Evolutionary conservation across 2,329 filamentous ascomycete species (phyloP).

Genomic region (Fusarium austroafricanum): DNA sequence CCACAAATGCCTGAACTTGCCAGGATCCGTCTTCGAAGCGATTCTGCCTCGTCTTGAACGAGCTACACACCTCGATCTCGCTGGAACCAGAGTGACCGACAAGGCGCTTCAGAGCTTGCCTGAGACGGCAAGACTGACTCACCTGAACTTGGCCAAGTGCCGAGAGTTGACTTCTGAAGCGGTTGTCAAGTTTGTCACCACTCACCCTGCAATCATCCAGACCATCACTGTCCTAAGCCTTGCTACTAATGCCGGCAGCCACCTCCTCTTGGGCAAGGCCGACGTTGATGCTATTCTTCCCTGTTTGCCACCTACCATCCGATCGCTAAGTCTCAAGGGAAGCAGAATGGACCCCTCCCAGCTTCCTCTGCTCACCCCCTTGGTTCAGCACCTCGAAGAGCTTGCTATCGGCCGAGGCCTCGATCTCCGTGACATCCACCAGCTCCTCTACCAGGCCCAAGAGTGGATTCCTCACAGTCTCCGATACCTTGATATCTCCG

Average conservation of each 20-base stretch:
- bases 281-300: slow-evolving; percentile 75
- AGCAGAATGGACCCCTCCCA: slow-evolving; percentile 75
- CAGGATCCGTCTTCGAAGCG: slow-evolving; percentile 73
- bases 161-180: slow-evolving; percentile 72
- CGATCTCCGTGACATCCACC: slow-evolving; percentile 72
- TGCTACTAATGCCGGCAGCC: slow-evolving; percentile 76
- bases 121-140: slow-evolving; percentile 76
- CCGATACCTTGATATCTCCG: slow-evolving; percentile 81
- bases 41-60: slow-evolving; percentile 76
- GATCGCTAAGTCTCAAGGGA: slow-evolving; percentile 80
- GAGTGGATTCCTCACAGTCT: slow-evolving; percentile 66
- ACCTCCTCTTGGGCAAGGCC: slow-evolving; percentile 74
- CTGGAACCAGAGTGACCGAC: slow-evolving; percentile 80
- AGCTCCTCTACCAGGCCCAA: slow-evolving; percentile 68
- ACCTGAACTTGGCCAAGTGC: slow-evolving; percentile 83
- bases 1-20: slow-evolving; percentile 81
- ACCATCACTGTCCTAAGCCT: slow-evolving; percentile 78
- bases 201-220: slow-evolving; percentile 74
- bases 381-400: slow-evolving; percentile 79
- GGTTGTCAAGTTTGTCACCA: slow-evolving; percentile 76
- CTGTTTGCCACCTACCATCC: slow-evolving; percentile 72
- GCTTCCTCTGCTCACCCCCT: slow-evolving; percentile 69
- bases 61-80: slow-evolving; percentile 83
- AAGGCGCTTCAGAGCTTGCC: slow-evolving; percentile 77
- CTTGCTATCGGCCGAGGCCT: slow-evolving; percentile 78